phyloP scores from a whole-genome alignment of 768 basidiomycete genomes.

The Leccinellum rugosiceps region DNA sequence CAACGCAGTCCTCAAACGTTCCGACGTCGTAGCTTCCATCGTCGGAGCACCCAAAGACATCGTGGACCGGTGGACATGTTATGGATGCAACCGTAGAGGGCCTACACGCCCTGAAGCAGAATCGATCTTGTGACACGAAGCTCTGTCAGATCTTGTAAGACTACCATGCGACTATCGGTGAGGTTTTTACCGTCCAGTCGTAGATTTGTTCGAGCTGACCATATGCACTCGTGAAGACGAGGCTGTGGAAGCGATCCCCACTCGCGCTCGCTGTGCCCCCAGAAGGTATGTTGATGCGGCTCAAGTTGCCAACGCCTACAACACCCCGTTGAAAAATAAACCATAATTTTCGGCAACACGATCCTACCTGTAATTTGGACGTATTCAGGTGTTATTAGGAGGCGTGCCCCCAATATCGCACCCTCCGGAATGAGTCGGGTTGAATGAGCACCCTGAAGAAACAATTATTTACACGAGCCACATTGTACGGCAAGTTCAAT shows the following conservation, averaged over 20 bases:
- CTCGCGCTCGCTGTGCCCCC: slow-evolving; percentile 59
- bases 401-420: slow-evolving; percentile 62
- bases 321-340: slow-evolving; percentile 22
- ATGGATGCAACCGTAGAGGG: slow-evolving; percentile 45
- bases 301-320: slow-evolving; percentile 64
- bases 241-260: slow-evolving; percentile 60
- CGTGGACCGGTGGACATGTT: slow-evolving; percentile 60
- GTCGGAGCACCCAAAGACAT: slow-evolving; percentile 57
- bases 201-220: slow-evolving; percentile 54
- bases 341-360: slow-evolving; percentile 11
- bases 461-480: background rate
- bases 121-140: slow-evolving; percentile 56
- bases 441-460: slow-evolving; percentile 50
- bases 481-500: slow-evolving; percentile 4
- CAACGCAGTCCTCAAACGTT: slow-evolving; percentile 49
- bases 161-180: slow-evolving; percentile 1
- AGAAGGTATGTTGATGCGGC: slow-evolving; percentile 57
- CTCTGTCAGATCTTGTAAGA: slow-evolving; percentile 39
- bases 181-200: slow-evolving; percentile 62
- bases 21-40: slow-evolving; percentile 48
- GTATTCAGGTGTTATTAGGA: slow-evolving; percentile 72
- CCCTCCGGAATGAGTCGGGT: slow-evolving; percentile 71
- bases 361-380: slow-evolving; percentile 61
- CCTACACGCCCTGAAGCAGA: slow-evolving; percentile 74
- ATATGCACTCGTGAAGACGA: slow-evolving; percentile 75